These are phyloP conservation scores for Penicillium frequentans DNA, from an alignment of 2,329 filamentous ascomycete genomes.

Conservation along the genomic window DNA sequence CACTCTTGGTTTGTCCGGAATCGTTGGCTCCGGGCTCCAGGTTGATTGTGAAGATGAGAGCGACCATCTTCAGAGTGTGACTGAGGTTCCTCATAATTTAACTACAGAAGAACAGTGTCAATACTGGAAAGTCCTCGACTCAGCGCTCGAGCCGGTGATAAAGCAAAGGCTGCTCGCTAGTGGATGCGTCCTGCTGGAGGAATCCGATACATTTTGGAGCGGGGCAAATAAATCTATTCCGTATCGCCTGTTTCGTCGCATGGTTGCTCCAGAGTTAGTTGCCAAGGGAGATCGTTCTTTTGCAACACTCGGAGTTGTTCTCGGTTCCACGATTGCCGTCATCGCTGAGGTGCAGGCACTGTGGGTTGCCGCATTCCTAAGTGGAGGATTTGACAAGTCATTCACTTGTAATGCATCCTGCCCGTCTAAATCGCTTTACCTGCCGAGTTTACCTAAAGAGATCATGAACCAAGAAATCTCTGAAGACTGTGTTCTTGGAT, in stretches of 20 bases:
- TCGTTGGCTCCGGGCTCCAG: background rate
- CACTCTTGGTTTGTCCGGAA: slow-evolving; percentile 14
- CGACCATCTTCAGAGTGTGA: background rate
- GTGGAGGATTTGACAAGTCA: slow-evolving; percentile 15
- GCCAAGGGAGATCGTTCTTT: slow-evolving; percentile 24
- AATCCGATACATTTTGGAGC: background rate
- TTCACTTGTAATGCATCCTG: background rate
- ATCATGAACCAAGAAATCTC: slow-evolving; percentile 15
- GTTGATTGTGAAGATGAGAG: background rate
- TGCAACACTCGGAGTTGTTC: slow-evolving; percentile 16
- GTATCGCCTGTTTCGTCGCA: slow-evolving; percentile 26
- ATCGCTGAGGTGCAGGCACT: slow-evolving; percentile 27
- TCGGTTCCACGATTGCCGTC: slow-evolving; percentile 21
- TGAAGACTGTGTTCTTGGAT: slow-evolving; percentile 22
- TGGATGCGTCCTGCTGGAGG: background rate
- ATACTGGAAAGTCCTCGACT: slow-evolving; percentile 16
- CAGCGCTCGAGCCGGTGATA: slow-evolving; percentile 1
- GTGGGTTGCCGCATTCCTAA: slow-evolving; percentile 26
- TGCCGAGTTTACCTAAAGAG: slow-evolving; percentile 1
- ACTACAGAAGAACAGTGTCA: background rate
- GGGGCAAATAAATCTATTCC: background rate
- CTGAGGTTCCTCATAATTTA: background rate
- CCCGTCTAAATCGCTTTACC: background rate
- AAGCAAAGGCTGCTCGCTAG: slow-evolving; percentile 5
- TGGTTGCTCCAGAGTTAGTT: slow-evolving; percentile 22